phyloP scores from a whole-genome alignment of 352 stramenopile genomes.

The Phytophthora pisi region DNA sequence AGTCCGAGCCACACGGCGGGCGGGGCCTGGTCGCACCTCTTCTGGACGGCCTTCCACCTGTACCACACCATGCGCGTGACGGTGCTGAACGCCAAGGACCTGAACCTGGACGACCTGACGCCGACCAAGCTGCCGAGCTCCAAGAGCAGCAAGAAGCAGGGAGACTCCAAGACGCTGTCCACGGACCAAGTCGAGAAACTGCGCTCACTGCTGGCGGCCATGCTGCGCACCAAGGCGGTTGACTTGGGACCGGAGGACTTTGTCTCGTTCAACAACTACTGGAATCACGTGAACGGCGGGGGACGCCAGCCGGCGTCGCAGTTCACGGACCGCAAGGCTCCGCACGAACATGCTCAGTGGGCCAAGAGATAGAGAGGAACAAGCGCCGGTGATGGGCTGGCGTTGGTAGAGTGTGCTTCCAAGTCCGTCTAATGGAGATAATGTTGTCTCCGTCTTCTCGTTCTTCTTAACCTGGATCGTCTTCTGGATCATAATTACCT shows the following conservation, averaged over 20 bases:
- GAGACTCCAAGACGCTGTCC: constrained; percentile 45
- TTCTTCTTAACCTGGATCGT: constrained; percentile 4
- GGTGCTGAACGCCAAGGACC: constrained; percentile 62
- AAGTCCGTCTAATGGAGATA: constrained; percentile 17
- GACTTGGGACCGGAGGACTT: constrained; percentile 75
- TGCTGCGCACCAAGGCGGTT: constrained; percentile 82
- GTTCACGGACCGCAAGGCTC: constrained; percentile 86
- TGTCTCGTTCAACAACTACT: constrained; percentile 85
- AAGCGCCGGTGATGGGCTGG: background rate
- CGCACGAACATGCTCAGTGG: constrained; percentile 87
- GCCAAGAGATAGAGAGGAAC: constrained; percentile 48
- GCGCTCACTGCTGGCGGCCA: constrained; percentile 67
- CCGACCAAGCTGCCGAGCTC: constrained; percentile 26
- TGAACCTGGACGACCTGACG: constrained; percentile 57
- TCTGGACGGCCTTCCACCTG: constrained; percentile 66
- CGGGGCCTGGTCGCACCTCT: constrained; percentile 60
- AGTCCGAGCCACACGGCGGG: constrained; percentile 75
- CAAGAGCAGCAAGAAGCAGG: constrained; percentile 33
- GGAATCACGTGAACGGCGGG: constrained; percentile 75
- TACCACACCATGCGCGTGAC: constrained; percentile 77
- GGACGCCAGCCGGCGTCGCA: constrained; percentile 66
- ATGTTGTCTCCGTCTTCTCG: background rate
- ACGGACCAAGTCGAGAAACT: constrained; percentile 64
- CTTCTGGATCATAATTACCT: constrained; percentile 10
- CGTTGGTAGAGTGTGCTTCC: background rate